phyloP scores from a whole-genome alignment of 2,329 filamentous ascomycete species.

The Phyllosticta ampelicida region DNA sequence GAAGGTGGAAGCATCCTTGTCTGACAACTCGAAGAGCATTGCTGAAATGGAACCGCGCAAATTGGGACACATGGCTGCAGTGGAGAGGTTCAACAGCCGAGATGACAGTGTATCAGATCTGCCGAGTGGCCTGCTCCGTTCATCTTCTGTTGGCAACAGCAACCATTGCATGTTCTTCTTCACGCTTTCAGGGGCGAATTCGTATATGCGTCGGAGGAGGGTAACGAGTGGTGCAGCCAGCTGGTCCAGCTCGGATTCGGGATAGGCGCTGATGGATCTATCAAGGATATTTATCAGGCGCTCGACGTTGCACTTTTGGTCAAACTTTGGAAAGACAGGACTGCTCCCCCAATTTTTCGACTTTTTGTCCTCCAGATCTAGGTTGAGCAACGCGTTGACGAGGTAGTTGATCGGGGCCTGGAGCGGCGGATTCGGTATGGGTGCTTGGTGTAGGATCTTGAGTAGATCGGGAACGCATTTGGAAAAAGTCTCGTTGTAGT shows the following conservation, averaged over 20 bases:
- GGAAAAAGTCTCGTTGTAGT: constrained; percentile 52
- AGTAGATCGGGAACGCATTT: constrained; percentile 59
- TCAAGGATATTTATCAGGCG: constrained; percentile 62
- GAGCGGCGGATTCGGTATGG: constrained; percentile 54
- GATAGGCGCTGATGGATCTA: constrained; percentile 51
- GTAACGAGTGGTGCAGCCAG: constrained; percentile 63
- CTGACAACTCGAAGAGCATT: constrained; percentile 79
- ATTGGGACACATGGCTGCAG: constrained; percentile 58
- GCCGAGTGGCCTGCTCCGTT: constrained; percentile 69
- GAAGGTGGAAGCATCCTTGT: constrained; percentile 66
- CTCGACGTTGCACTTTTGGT: constrained; percentile 49
- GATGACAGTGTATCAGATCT: constrained; percentile 63
- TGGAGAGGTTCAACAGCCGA: constrained; percentile 65
- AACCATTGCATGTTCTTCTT: constrained; percentile 51
- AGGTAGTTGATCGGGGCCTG: constrained; percentile 61
- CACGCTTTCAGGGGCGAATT: constrained; percentile 52
- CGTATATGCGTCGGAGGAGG: constrained; percentile 60
- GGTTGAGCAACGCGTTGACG: constrained; percentile 70
- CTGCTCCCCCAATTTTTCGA: constrained; percentile 25
- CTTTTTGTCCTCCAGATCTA: constrained; percentile 52
- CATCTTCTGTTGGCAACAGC: constrained; percentile 66
- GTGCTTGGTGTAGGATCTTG: constrained; percentile 53
- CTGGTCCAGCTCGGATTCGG: constrained; percentile 60
- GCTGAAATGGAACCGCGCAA: constrained; percentile 65
- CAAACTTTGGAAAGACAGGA: constrained; percentile 55